Conservation (phyloP, 495 filamentous ascomycete species). For the Xylaria flabelliformis region DNA sequence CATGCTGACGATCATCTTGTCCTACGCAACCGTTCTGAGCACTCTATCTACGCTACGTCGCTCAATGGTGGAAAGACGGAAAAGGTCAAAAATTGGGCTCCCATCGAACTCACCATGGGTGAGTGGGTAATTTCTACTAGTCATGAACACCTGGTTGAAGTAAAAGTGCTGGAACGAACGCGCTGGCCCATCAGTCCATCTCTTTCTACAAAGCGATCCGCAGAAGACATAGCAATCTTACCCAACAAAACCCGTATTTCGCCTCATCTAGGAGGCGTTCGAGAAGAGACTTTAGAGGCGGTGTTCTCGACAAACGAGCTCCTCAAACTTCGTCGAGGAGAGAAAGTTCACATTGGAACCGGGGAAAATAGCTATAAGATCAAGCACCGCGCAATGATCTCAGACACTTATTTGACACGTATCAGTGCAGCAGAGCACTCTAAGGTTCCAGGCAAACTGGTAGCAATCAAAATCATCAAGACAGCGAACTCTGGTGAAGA, state of each 20-base stretch:
- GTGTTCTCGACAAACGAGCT: background rate
- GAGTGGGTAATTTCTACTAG: background rate
- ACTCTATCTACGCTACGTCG: background rate
- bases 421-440: background rate
- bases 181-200: background rate
- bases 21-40: background rate
- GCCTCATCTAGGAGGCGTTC: background rate
- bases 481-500: background rate
- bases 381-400: background rate
- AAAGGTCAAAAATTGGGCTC: background rate
- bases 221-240: background rate
- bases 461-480: slow-evolving; percentile 16
- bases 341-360: background rate
- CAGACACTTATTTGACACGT: background rate
- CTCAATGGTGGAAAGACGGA: background rate
- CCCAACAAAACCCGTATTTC: background rate
- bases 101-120: background rate
- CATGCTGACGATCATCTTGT: slow-evolving; percentile 3
- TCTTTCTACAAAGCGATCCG: slow-evolving; percentile 4
- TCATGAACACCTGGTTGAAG: background rate
- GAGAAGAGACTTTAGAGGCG: background rate
- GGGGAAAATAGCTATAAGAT: background rate
- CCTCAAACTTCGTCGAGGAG: background rate
- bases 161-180: slow-evolving; percentile 4
- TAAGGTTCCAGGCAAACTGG: background rate